Evolutionary conservation across 169 alveolate genomes (phyloP).

Genomic region (Plasmodium berghei): DNA sequence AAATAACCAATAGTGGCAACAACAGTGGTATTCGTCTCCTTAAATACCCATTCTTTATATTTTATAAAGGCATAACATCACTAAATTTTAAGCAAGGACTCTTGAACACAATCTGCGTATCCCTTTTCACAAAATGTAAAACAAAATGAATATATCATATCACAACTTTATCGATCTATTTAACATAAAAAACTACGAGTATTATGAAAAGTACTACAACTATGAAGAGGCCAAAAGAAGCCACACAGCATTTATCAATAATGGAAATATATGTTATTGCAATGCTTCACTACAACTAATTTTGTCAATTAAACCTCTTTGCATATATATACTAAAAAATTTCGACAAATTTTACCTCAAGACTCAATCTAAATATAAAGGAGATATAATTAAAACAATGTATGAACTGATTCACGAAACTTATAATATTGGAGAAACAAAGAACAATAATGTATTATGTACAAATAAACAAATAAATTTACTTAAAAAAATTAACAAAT

Average conservation of each 20-base stretch:
- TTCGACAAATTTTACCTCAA: conserved; percentile 14
- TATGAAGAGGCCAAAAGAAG: conserved; percentile 35
- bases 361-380: conserved; percentile 65
- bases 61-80: too few relatives aligned
- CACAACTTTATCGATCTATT: conserved; percentile 24
- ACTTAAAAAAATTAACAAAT: conserved; percentile 57
- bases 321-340: conserved; percentile 56
- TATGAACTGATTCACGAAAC: conserved; percentile 50
- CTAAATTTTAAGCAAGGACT: too few relatives aligned
- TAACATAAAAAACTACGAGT: conserved; percentile 43
- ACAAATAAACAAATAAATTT: conserved; percentile 65
- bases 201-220: conserved; percentile 45
- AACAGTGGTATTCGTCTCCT: too few relatives aligned
- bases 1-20: too few relatives aligned
- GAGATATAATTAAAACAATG: conserved; percentile 49
- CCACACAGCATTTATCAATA: conserved; percentile 39
- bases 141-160: conserved; percentile 59
- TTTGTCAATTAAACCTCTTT: conserved; percentile 63
- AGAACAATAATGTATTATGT: conserved; percentile 8
- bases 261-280: conserved; percentile 70
- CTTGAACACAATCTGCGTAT: too few relatives aligned
- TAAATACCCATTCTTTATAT: too few relatives aligned
- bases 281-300: conserved; percentile 65
- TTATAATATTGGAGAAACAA: conserved; percentile 1
- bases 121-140: conserved; percentile 19